Percentiles rank a stretch among this genome's conserved stretches.
phyloP scores from a whole-genome alignment of 306 rosid species.

The Quercus agrifolia region DNA sequence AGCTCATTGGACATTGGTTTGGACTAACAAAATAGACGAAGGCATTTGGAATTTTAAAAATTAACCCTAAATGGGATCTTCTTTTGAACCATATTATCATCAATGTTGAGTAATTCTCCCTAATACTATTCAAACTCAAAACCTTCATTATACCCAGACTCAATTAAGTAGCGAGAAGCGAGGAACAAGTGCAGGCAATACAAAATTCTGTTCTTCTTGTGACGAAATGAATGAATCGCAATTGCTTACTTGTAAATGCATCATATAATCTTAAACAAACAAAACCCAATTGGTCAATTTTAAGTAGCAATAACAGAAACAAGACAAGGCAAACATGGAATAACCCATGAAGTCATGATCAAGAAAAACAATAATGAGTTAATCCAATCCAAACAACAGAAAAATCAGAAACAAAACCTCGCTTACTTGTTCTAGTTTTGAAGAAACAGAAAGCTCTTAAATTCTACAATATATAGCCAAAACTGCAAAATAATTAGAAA shows the following conservation, averaged over 20 bases:
- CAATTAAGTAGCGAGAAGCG: no score
- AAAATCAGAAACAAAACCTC: not conserved
- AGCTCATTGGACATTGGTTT: no score
- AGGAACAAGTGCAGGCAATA: no score
- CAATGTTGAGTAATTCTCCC: not conserved
- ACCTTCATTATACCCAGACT: no score
- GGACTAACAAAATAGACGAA: not conserved
- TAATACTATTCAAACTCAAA: no score
- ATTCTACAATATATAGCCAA: not conserved
- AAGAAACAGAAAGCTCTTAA: not conserved
- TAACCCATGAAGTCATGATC: not conserved
- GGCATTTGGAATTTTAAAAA: not conserved
- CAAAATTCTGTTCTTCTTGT: no score
- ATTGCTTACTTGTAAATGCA: no score
- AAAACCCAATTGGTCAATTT: no score
- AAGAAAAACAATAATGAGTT: not conserved
- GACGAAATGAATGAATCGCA: no score
- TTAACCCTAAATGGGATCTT: not conserved
- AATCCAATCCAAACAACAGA: not conserved
- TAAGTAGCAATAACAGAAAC: no score
- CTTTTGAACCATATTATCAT: not conserved
- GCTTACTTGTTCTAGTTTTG: not conserved
- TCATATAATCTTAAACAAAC: no score
- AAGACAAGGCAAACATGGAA: no score
- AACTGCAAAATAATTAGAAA: not conserved